Evolutionary conservation across 257 asterid genomes (phyloP).

Genomic region (Petrea volubilis): DNA sequence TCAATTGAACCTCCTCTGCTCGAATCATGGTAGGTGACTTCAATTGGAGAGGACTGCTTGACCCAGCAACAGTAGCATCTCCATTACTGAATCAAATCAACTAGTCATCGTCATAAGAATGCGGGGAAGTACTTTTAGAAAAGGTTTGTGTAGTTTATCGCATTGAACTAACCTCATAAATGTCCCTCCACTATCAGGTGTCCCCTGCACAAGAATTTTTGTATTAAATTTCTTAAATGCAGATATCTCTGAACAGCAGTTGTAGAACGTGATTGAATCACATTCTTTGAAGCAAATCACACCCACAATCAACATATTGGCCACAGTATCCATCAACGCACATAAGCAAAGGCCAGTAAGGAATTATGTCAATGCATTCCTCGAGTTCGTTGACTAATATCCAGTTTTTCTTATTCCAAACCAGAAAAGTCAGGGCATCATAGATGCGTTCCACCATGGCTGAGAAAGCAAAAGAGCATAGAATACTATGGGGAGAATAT

Average conservation of each 20-base stretch:
- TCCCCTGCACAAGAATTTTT: conserved; percentile 51
- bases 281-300: conserved; percentile 4
- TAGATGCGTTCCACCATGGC: background rate
- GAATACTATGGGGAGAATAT: background rate
- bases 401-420: background rate
- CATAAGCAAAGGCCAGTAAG: background rate
- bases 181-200: conserved; percentile 37
- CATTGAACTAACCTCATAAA: conserved; percentile 44
- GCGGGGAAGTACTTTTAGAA: background rate
- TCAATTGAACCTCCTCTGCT: conserved; percentile 79
- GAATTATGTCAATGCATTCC: conserved; percentile 4
- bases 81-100: conserved; percentile 42
- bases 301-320: conserved; percentile 1
- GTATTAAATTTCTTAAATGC: conserved; percentile 23
- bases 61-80: conserved; percentile 40
- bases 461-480: background rate
- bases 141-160: conserved; percentile 7
- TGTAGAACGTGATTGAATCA: background rate
- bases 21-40: conserved; percentile 77
- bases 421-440: background rate
- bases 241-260: conserved; percentile 16
- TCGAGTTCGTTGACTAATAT: background rate
- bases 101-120: conserved; percentile 8
- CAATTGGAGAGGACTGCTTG: conserved; percentile 38
- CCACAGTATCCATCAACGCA: background rate